Evolutionary conservation across 306 rosid species (phyloP).

Genomic region (Pyrus pyrifolia): DNA sequence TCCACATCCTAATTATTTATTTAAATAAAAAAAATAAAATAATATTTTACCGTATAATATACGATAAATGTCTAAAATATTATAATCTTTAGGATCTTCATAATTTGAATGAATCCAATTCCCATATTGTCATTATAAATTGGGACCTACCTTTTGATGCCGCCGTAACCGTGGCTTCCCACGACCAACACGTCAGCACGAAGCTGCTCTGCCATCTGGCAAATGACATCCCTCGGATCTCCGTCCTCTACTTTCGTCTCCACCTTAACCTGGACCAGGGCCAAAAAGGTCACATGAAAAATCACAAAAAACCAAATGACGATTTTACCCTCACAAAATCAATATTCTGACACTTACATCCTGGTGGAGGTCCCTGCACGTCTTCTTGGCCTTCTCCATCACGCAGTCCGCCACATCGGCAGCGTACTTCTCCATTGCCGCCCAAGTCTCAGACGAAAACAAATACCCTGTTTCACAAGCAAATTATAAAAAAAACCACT

Average conservation of each 20-base stretch:
- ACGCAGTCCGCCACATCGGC: constrained; percentile 48
- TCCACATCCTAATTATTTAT: fast-evolving
- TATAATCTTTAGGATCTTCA: too few relatives aligned
- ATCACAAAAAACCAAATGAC: not conserved
- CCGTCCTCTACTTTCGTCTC: constrained; percentile 61
- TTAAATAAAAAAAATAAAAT: too few relatives aligned
- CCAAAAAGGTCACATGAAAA: not conserved
- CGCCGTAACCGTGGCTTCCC: constrained; percentile 87
- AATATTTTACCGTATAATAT: too few relatives aligned
- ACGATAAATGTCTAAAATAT: too few relatives aligned
- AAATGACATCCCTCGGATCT: constrained; percentile 78
- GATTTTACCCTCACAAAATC: not conserved
- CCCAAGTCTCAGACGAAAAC: constrained; percentile 51
- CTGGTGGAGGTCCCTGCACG: constrained; percentile 35
- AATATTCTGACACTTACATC: constrained; percentile 25
- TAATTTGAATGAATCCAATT: too few relatives aligned
- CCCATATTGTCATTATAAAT: too few relatives aligned
- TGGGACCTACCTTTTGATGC: constrained; percentile 54
- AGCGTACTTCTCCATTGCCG: constrained; percentile 47
- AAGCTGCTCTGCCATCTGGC: constrained; percentile 53
- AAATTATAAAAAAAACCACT: constrained; percentile 3
- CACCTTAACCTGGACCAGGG: constrained; percentile 32
- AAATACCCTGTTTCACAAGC: constrained; percentile 43
- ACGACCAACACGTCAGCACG: constrained; percentile 56
- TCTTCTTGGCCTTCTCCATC: constrained; percentile 53